phyloP scores from a whole-genome alignment of 176 grass and related monocot species.

The Avena sativa region DNA sequence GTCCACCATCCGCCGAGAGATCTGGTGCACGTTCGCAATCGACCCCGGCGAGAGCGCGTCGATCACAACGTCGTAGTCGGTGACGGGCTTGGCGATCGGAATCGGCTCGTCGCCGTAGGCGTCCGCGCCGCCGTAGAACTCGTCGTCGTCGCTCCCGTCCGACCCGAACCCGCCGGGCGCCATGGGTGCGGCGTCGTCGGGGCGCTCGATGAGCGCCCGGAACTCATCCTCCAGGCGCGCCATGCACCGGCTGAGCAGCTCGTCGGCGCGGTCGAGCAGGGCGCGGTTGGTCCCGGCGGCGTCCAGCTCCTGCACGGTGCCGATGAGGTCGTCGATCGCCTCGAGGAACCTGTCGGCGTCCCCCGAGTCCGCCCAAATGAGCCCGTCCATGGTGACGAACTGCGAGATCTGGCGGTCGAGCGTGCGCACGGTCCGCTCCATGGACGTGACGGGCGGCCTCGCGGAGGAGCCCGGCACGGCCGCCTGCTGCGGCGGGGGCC shows the following conservation, averaged over 20 bases:
- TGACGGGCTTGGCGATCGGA: conserved; percentile 79
- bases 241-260: conserved; percentile 91
- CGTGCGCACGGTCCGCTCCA: conserved; percentile 83
- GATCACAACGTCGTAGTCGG: conserved; percentile 85
- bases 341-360: conserved; percentile 84
- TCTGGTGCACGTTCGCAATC: conserved; percentile 87
- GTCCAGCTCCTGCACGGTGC: conserved; percentile 85
- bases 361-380: conserved; percentile 79
- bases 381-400: conserved; percentile 67
- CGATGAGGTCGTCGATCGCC: conserved; percentile 85
- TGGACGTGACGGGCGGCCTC: conserved; percentile 51
- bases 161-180: conserved; percentile 60
- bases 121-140: conserved; percentile 50
- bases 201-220: conserved; percentile 81
- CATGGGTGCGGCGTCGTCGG: conserved; percentile 66
- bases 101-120: conserved; percentile 66
- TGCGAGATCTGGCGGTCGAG: conserved; percentile 96
- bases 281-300: conserved; percentile 63
- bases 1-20: conserved; percentile 80
- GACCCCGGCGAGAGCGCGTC: conserved; percentile 85
- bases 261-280: conserved; percentile 85
- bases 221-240: conserved; percentile 89
- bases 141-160: conserved; percentile 58
- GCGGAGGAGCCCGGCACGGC: not conserved
- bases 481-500: conserved; percentile 11